Conservation (phyloP, 768 basidiomycete genomes). For the Mrakia hoshinonis region DNA sequence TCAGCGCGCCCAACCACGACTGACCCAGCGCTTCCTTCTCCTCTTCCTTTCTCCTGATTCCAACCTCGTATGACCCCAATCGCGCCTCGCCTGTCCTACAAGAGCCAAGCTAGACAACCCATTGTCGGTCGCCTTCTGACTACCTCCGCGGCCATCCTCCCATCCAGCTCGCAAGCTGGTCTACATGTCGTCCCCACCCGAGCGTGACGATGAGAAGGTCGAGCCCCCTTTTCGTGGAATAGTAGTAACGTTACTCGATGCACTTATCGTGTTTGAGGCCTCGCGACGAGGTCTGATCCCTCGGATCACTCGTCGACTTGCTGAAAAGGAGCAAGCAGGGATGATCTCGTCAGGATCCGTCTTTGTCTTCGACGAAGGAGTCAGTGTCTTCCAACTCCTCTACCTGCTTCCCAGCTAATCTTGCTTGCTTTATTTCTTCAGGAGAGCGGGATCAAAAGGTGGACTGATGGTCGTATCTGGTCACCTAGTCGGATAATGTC, state of each 20-base stretch:
- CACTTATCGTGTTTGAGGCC: conserved; percentile 92
- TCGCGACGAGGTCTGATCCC: conserved; percentile 83
- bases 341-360: conserved; percentile 22
- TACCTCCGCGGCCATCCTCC: no score
- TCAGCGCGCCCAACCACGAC: no score
- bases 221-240: conserved; percentile 45
- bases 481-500: background rate
- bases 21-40: no score
- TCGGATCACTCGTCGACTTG: conserved; percentile 31
- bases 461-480: background rate
- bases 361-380: conserved; percentile 30
- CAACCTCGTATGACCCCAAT: no score
- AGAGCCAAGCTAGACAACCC: no score
- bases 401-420: background rate
- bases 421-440: no score
- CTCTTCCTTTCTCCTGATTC: no score
- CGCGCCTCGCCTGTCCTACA: no score
- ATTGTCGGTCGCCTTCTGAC: no score
- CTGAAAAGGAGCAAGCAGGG: conserved; percentile 16
- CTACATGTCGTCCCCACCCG: no score
- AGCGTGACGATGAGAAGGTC: no score
- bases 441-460: conserved; percentile 23
- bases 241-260: conserved; percentile 91
- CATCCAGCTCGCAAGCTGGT: no score
- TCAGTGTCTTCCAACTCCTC: background rate